Evolutionary conservation across 2,329 filamentous ascomycete genomes (phyloP), one percentile per base, ranked within the genome.

Genomic region (Pestalotiopsis sp.): DNA sequence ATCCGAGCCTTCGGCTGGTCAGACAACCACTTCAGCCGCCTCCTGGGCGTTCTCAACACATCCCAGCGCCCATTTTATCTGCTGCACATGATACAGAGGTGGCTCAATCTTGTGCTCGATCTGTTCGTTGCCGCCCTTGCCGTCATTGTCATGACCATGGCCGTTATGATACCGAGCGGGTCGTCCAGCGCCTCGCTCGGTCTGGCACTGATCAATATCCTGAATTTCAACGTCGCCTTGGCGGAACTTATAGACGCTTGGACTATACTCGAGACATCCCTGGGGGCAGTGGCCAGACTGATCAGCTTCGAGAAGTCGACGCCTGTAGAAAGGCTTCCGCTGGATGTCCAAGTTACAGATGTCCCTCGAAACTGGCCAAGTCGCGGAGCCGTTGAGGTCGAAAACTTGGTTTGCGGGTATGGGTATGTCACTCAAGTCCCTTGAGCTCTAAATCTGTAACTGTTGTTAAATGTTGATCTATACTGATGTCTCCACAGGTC

Each of bases 191-290:
- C 39, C 2, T 36, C 38, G 11, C 39, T 67, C 4, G 82, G 81
- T 41, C 81, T 79, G 6, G 76, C 78, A 59, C 61, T 84, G 7
- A 70, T 84, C 2, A 77, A 78, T 2, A 73, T 84, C 0, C 79
- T 83, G 75, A 69, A 63, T 5, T 79, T 83, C 64, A 77, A 80
- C 27, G 72, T 77, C 4, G 67, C 58, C 0, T 58, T 83, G 2
- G 66, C 75, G 2, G 64, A 58, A 14, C 71, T 82, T 5, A 74
- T 82, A 23, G 59, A 60, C 9, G 70, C 71, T 4, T 83, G 80
- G 70, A 80, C 81, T 2, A 57, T 65, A 58, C 66, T 79, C 0
- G 76, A 78, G 64, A 77, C 75, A 2, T 74, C 71, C 6, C 64
- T 77, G 4, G 75, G 72, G 1, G 74, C 75, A 3, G 71, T 77